A percentile compares a stretch with the other conserved stretches of the same genome.
These are phyloP conservation scores for Thuja plicata DNA, from an alignment of 83 land plant species.

Conservation along the genomic window DNA sequence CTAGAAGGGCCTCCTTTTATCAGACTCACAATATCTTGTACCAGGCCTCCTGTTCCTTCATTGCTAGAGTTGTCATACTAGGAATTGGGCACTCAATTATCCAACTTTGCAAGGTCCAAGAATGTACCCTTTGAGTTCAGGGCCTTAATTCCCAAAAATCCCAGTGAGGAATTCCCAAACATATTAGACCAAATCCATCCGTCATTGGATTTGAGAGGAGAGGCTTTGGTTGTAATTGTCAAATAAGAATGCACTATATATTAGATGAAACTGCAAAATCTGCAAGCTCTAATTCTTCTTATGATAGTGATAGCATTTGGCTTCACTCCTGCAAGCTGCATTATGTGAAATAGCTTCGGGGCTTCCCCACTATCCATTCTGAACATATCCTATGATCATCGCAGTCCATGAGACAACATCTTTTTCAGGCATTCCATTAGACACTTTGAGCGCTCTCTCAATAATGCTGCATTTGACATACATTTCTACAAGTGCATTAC, in stretches of 20 bases:
- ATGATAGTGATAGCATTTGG: no score
- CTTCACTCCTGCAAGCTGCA: no score
- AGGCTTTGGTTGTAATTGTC: slow-evolving; percentile 70
- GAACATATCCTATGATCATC: no score
- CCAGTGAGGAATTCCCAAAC: slow-evolving; percentile 39
- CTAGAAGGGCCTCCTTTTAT: slow-evolving; percentile 61
- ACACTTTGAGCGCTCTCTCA: no score
- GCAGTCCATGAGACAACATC: no score
- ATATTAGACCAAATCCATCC: slow-evolving; percentile 51
- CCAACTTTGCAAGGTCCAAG: slow-evolving; percentile 64
- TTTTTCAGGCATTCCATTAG: no score
- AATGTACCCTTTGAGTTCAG: slow-evolving; percentile 63
- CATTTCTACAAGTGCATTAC: no score
- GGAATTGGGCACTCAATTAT: slow-evolving; percentile 50
- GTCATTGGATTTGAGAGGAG: slow-evolving; percentile 37
- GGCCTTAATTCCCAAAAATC: slow-evolving; percentile 30
- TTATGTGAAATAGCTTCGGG: no score
- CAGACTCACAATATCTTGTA: slow-evolving; percentile 49
- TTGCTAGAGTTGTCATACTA: slow-evolving; percentile 61
- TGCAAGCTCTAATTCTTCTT: neutral
- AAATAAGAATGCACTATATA: slow-evolving; percentile 62
- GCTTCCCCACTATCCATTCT: no score
- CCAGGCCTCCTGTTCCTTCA: slow-evolving; percentile 50
- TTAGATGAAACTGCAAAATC: slow-evolving; percentile 50
- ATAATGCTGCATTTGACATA: no score